Percentiles rank a stretch among this genome's conserved stretches.
Evolutionary conservation across 148 eudicot species (phyloP).

Genomic region (Fallopia convolvulus): DNA sequence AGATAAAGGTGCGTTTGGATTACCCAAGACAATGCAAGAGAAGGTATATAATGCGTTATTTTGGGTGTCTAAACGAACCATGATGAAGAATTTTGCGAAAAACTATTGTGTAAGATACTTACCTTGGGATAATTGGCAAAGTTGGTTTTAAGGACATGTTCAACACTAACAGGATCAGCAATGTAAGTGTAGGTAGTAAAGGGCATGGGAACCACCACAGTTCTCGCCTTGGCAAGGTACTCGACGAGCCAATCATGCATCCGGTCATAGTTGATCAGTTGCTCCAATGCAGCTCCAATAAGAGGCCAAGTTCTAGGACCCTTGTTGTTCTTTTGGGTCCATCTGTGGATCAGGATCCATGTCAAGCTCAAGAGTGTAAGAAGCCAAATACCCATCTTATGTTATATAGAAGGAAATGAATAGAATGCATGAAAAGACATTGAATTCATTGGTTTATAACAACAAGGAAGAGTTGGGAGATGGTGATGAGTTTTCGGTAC

Average conservation of each 20-base stretch:
- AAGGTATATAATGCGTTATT: no score
- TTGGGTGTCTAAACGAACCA: no score
- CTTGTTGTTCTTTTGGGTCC: constrained; percentile 52
- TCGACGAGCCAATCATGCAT: constrained; percentile 93
- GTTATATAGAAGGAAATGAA: constrained; percentile 5
- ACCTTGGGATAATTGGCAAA: constrained; percentile 92
- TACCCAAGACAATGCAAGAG: no score
- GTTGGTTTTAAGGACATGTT: constrained; percentile 87
- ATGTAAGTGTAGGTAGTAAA: constrained; percentile 80
- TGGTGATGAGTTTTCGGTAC: constrained; percentile 1
- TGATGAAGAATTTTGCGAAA: no score
- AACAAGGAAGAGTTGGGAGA: not conserved
- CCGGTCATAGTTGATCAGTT: constrained; percentile 54
- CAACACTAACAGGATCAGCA: constrained; percentile 82
- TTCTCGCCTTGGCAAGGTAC: constrained; percentile 48
- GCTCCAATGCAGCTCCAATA: constrained; percentile 72
- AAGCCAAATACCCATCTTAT: constrained; percentile 21
- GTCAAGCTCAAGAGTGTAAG: constrained; percentile 35
- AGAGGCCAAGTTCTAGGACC: constrained; percentile 95
- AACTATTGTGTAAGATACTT: not conserved
- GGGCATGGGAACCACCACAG: constrained; percentile 78
- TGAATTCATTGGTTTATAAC: constrained; percentile 1
- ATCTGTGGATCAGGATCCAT: constrained; percentile 67
- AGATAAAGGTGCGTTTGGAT: no score
- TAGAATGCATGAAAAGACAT: not conserved